Evolutionary conservation across 179 eudicot species (phyloP).

Genomic region (Spinacia oleracea): DNA sequence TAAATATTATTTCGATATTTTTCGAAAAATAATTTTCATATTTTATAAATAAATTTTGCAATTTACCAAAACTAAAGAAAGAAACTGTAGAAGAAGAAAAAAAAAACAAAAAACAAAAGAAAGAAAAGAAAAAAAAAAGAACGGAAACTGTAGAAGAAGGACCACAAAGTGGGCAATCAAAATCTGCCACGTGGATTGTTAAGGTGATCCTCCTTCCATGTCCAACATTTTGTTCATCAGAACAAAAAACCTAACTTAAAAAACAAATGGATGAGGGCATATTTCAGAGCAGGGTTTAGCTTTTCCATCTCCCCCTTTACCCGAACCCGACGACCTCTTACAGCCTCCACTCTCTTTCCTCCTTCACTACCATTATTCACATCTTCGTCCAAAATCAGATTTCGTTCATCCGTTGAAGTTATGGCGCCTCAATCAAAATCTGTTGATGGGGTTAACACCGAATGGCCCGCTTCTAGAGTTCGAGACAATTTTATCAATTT

Average conservation of each 20-base stretch:
- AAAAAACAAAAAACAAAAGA: too few relatives aligned
- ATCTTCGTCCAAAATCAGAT: not conserved
- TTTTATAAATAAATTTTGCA: too few relatives aligned
- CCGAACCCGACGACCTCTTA: not conserved
- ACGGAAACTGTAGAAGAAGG: too few relatives aligned
- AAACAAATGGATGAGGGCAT: constrained; percentile 33
- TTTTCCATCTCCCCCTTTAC: not conserved
- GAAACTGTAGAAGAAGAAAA: too few relatives aligned
- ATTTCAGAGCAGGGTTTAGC: constrained; percentile 28
- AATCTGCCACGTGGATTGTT: too few relatives aligned
- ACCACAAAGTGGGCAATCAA: too few relatives aligned
- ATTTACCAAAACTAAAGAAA: too few relatives aligned
- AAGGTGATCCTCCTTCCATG: too few relatives aligned
- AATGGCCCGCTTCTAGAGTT: constrained; percentile 73
- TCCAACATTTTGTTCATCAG: too few relatives aligned
- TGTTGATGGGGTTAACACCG: constrained; percentile 21
- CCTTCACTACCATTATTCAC: not conserved
- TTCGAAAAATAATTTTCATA: too few relatives aligned
- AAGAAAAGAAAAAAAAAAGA: too few relatives aligned
- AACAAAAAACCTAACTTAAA: not conserved
- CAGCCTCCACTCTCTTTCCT: constrained; percentile 11
- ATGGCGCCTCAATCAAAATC: not conserved
- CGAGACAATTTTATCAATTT: constrained; percentile 62
- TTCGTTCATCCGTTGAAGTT: not conserved
- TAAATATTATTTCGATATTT: too few relatives aligned